Evolutionary conservation across 1,284 basidiomycete species (phyloP), one percentile per base, ranked within the genome.

Genomic region (Blastosporella zonata): DNA sequence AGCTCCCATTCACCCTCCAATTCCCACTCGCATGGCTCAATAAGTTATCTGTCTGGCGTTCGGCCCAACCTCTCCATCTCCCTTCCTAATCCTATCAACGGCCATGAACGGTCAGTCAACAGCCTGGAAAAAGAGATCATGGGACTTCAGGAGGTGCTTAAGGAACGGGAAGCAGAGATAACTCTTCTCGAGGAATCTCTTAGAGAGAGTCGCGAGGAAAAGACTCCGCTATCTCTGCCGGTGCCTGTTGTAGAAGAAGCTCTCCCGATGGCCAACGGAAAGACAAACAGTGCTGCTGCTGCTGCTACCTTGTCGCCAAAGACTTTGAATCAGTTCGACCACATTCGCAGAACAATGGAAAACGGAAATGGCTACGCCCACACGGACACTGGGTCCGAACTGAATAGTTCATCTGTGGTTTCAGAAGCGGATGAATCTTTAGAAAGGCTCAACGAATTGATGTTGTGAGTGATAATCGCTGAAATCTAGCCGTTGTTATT

Each of bases 81-180:
- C 25, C 66, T 82, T 52, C 73, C 81, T 29, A 67, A 60, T 36
- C 62, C 73, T 28, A 57, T 67, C 20, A 70, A 71, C 20, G 67
- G 75, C 0, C 72, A 73, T 39, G 84, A 87, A 67, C 74, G 91
- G 28, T 89, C 89, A n/a, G 79, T 82, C 7, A 73, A 79, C 22
- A 93, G 91, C 63, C 75, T 96, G 52, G 92, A 96, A 69, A 87
- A 90, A 60, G 94, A 97, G 69, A 92, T 95, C 49, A 90, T 90
- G 84, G 82, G 91, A 47, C 69, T 95, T 23, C 92, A 95, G 64
- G 87, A 93, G 60, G 89, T 93, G 20, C 73, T 97, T 52, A 87
- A 84, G 59, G 89, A 93, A 59, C 81, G 93, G 39, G 93, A 96
- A 67, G 77, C 83, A 23, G 93, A 96, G 68, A 96, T 96, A 49